Evolutionary conservation across 2,329 filamentous ascomycete genomes (phyloP), one percentile per base, ranked within the genome.

Genomic region (Helotiales sp.): DNA sequence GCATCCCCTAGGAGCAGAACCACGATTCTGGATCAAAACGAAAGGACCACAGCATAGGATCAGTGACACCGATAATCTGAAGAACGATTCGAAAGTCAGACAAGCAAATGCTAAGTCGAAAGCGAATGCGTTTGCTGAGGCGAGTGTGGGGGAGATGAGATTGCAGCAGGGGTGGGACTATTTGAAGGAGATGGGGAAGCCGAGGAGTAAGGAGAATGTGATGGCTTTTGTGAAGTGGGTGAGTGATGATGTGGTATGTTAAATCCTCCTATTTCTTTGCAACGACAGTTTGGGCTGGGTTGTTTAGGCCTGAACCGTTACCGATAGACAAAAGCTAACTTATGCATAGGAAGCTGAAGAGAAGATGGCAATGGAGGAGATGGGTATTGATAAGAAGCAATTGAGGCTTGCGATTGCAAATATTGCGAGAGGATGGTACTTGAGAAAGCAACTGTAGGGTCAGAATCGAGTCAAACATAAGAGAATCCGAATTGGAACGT

Each of bases 1-100:
- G 5, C 55, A 54, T 17, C 60, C 60, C 5, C 49, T 68, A 2
- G 57, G 63, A 8, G 27, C 57, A 9, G 61, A 66, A 44, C 44
- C 64, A 1, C 54, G 48, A 25, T 67, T 63, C 22, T 68, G 66
- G 66, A 5, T 67, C 0, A 68, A 68, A 34, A 59, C 59, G 2
- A 68, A 68, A 31, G 65, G 65, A 1, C 56, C 57, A 5, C 34
- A 57, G 9, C 52, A 64, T 25, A n/a, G 19, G 0, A n/a, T 58
- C 6, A 59, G 44, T 3, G 53, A 48, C 13, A 54, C 49, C 1
- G 54, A 63, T 5, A 58, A 59, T 7, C 13, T 63, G 13, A 19
- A 24, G 12, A 58, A 57, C n/a, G 49, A 51, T 13, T 22, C n/a
- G 2, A 19, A 31, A 7, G 33, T 33, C 2, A 22, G 29, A 31